phyloP scores from a whole-genome alignment of 2,329 filamentous ascomycete genomes.

The Dichotomopilus funicola region DNA sequence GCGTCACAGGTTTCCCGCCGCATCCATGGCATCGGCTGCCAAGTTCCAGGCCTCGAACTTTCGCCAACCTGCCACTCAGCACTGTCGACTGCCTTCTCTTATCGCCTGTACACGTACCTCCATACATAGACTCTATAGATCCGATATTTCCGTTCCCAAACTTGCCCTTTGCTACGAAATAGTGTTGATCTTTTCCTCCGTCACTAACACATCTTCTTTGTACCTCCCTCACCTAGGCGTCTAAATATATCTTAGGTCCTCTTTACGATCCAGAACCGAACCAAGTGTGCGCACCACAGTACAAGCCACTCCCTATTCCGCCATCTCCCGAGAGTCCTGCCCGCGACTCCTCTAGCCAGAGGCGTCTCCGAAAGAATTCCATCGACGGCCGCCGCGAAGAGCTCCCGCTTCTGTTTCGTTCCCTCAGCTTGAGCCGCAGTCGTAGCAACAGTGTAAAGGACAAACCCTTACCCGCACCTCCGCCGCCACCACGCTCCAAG shows the following conservation, averaged over 20 bases:
- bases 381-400: conserved; percentile 14
- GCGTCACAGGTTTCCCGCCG: conserved; percentile 11
- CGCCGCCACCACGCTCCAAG: conserved; percentile 10
- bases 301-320: conserved; percentile 33
- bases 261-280: conserved; percentile 61
- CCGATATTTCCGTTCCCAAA: neutral
- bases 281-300: conserved; percentile 45
- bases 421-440: conserved; percentile 9
- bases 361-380: neutral
- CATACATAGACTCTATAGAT: conserved; percentile 3
- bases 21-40: conserved; percentile 3
- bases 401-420: conserved; percentile 13
- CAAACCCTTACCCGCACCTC: conserved; percentile 5
- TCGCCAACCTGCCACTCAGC: neutral
- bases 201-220: neutral
- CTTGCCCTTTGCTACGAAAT: too few species aligned
- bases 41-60: conserved; percentile 5
- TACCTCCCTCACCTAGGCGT: conserved; percentile 42
- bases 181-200: too few species aligned
- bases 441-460: conserved; percentile 19
- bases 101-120: neutral
- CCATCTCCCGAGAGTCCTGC: conserved; percentile 43
- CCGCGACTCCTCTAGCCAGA: neutral
- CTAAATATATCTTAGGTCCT: conserved; percentile 62
- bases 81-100: too few species aligned